These are phyloP conservation scores for Botryosphaeria dothidea DNA, from an alignment of 2,329 filamentous ascomycete species.

Conservation along the genomic window DNA sequence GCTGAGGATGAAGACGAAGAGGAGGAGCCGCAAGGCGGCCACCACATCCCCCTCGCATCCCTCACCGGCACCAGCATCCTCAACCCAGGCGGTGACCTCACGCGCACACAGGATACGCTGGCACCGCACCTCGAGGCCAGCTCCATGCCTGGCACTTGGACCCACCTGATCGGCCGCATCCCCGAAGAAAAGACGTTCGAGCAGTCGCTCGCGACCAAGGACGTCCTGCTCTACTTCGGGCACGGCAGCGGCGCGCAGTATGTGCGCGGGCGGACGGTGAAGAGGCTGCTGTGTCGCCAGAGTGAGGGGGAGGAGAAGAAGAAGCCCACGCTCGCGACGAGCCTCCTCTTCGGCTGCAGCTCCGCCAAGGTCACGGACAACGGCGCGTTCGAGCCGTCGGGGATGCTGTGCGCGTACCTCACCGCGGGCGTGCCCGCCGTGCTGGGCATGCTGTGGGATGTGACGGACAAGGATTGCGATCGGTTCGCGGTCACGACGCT, in stretches of 20 bases:
- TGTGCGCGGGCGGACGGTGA: conserved; percentile 80
- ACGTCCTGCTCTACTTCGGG: conserved; percentile 89
- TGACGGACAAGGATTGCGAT: conserved; percentile 96
- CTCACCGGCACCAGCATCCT: conserved; percentile 72
- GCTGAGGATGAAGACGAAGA: conserved; percentile 13
- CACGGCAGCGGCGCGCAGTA: conserved; percentile 96
- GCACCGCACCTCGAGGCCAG: conserved; percentile 64
- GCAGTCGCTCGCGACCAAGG: conserved; percentile 62
- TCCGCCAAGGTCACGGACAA: conserved; percentile 78
- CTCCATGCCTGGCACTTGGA: conserved; percentile 59
- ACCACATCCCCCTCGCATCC: conserved; percentile 51
- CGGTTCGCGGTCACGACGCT: conserved; percentile 79
- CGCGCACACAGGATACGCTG: conserved; percentile 76
- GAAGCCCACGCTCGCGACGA: conserved; percentile 61
- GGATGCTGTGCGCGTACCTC: conserved; percentile 89
- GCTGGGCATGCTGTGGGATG: conserved; percentile 94
- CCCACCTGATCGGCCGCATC: conserved; percentile 63
- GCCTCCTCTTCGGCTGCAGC: conserved; percentile 92
- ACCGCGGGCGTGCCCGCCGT: conserved; percentile 78
- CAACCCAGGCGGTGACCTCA: conserved; percentile 84
- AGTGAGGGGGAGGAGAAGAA: background rate
- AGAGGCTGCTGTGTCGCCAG: conserved; percentile 62
- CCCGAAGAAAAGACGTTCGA: conserved; percentile 81
- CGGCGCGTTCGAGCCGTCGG: conserved; percentile 87
- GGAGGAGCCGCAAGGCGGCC: conserved; percentile 24